Percentiles rank a stretch among this genome's conserved stretches.
These are phyloP conservation scores for Boletus sp. DNA, from an alignment of 1,284 basidiomycete species.

Conservation along the genomic window DNA sequence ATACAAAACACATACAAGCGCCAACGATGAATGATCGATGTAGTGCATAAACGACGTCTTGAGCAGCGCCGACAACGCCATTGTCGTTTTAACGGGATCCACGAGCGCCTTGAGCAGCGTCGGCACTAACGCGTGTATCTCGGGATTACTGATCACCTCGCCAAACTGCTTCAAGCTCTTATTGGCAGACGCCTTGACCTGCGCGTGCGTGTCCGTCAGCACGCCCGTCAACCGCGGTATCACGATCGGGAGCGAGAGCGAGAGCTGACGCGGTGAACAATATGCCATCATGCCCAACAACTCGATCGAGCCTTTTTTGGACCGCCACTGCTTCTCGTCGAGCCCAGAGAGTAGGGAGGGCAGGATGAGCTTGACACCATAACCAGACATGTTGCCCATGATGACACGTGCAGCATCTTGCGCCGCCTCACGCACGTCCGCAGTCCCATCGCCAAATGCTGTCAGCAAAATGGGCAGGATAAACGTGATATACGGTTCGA, in stretches of 20 bases:
- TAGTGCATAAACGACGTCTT: conserved; percentile 99
- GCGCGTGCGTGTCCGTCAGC: conserved; percentile 96
- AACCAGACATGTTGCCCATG: conserved; percentile 95
- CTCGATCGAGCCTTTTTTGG: conserved; percentile 98
- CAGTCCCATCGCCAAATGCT: conserved; percentile 86
- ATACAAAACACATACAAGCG: conserved; percentile 62
- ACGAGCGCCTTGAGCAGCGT: conserved; percentile 94
- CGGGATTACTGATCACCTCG: conserved; percentile 93
- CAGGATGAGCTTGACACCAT: conserved; percentile 94
- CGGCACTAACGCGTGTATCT: conserved; percentile 94
- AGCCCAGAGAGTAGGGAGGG: conserved; percentile 90
- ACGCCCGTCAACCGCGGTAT: conserved; percentile 96
- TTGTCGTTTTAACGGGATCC: conserved; percentile 92
- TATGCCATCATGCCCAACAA: conserved; percentile 99
- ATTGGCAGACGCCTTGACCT: conserved; percentile 94
- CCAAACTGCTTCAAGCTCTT: conserved; percentile 98
- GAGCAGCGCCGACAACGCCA: conserved; percentile 81
- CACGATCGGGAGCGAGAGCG: conserved; percentile 93
- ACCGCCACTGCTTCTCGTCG: conserved; percentile 99
- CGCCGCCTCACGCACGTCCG: conserved; percentile 94
- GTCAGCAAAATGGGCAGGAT: conserved; percentile 87
- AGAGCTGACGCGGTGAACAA: conserved; percentile 95
- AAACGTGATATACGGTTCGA: conserved; percentile 93
- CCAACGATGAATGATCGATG: conserved; percentile 98
- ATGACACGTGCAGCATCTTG: conserved; percentile 93